Evolutionary conservation across 176 grass and related monocot species (phyloP).

Genomic region (Melocanna baccifera): DNA sequence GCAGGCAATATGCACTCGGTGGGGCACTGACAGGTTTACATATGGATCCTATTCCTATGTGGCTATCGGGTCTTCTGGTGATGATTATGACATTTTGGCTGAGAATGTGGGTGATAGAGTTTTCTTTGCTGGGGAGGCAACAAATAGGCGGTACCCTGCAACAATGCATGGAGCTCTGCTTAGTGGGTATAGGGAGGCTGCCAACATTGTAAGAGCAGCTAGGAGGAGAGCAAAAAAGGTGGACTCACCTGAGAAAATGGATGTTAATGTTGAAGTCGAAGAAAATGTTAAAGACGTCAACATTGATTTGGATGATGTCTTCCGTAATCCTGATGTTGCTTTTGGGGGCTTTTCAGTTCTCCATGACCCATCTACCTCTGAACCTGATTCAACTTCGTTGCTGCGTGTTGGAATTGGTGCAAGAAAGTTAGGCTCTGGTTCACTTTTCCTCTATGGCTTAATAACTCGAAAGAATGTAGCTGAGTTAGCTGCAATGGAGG

Average conservation of each 20-base stretch:
- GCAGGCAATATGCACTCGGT: constrained; percentile 87
- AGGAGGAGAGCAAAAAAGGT: constrained; percentile 55
- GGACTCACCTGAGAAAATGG: constrained; percentile 25
- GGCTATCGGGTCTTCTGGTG: constrained; percentile 79
- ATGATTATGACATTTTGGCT: constrained; percentile 95
- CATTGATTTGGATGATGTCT: constrained; percentile 63
- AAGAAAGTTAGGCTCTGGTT: constrained; percentile 52
- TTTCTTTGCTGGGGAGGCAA: constrained; percentile 97
- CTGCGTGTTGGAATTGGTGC: constrained; percentile 61
- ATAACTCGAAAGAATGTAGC: constrained; percentile 68
- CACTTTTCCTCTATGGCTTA: constrained; percentile 77
- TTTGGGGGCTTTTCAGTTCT: constrained; percentile 71
- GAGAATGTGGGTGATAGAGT: constrained; percentile 76
- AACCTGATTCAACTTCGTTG: constrained; percentile 57
- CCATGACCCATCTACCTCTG: constrained; percentile 58
- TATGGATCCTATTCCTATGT: constrained; percentile 95
- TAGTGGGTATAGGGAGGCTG: constrained; percentile 91
- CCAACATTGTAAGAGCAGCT: constrained; percentile 77
- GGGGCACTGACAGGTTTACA: constrained; percentile 85
- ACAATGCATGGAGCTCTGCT: constrained; percentile 98
- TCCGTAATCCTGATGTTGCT: constrained; percentile 50
- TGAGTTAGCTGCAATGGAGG: constrained; percentile 58
- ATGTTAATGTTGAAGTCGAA: constrained; percentile 35
- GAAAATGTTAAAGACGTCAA: constrained; percentile 39
- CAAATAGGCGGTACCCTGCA: constrained; percentile 87